These are phyloP conservation scores for Paecilomyces dactylethromorphus DNA, from an alignment of 2,329 filamentous ascomycete genomes.

Conservation along the genomic window DNA sequence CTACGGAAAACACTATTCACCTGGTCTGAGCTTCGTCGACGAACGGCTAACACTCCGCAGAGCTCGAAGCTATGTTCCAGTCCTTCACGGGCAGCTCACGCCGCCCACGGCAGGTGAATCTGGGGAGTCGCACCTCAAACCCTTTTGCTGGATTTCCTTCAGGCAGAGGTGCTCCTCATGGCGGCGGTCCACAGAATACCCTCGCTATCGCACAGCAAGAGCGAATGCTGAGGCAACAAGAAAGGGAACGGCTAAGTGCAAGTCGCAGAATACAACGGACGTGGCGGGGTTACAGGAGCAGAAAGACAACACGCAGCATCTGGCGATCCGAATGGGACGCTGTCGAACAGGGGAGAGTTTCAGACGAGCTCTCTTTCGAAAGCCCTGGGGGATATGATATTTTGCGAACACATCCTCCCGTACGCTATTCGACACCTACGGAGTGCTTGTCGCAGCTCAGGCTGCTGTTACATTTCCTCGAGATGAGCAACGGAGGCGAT, in stretches of 20 bases:
- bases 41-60: conserved; percentile 3
- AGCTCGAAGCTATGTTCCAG: conserved; percentile 63
- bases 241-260: conserved; percentile 70
- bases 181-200: conserved; percentile 64
- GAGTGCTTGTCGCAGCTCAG: conserved; percentile 50
- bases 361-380: conserved; percentile 18
- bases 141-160: conserved; percentile 62
- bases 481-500: conserved; percentile 40
- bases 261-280: conserved; percentile 66
- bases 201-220: conserved; percentile 84
- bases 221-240: conserved; percentile 69
- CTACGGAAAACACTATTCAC: not conserved
- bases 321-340: conserved; percentile 60
- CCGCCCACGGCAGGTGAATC: conserved; percentile 84
- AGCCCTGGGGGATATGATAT: conserved; percentile 36
- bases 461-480: conserved; percentile 62
- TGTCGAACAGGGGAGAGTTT: conserved; percentile 40
- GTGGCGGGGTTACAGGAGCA: conserved; percentile 71
- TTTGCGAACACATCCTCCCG: conserved; percentile 42
- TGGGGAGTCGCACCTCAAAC: conserved; percentile 76
- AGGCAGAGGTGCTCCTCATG: conserved; percentile 49
- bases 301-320: conserved; percentile 51
- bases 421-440: conserved; percentile 26
- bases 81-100: conserved; percentile 85
- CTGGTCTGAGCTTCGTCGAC: conserved; percentile 1